Evolutionary conservation across 805 yeast genomes (phyloP).

Genomic region (Hanseniaspora osmophila): DNA sequence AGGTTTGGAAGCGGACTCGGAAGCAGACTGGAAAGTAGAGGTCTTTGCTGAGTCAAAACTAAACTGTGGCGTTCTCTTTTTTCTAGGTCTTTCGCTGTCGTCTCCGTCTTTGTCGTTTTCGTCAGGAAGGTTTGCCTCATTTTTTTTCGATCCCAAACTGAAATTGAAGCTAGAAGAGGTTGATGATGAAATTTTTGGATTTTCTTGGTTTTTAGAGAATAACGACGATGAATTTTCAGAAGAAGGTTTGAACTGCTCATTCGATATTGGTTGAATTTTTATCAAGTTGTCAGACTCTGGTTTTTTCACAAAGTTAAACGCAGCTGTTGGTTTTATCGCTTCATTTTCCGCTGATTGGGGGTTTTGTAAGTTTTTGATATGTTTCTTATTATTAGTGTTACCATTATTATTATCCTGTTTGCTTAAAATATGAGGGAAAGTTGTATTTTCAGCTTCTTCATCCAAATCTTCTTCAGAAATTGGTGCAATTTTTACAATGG

Average conservation of each 20-base stretch:
- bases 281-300: background rate
- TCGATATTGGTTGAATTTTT: background rate
- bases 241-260: no score
- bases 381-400: background rate
- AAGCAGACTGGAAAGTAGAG: background rate
- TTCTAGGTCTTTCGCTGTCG: slow-evolving; percentile 3
- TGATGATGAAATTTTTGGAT: background rate
- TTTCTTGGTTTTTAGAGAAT: background rate
- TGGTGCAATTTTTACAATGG: background rate
- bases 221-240: background rate
- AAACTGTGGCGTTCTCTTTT: slow-evolving; percentile 4
- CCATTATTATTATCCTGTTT: background rate
- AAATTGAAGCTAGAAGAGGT: background rate
- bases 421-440: no score
- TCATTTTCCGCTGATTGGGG: background rate
- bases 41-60: background rate
- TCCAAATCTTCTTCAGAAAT: background rate
- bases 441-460: background rate
- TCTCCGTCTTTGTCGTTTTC: background rate
- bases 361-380: no score
- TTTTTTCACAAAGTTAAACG: slow-evolving; percentile 20
- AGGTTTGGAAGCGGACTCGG: background rate
- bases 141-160: background rate
- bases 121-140: background rate
- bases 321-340: slow-evolving; percentile 16